Evolutionary conservation across 2,329 filamentous ascomycete species (phyloP), one percentile per base, ranked within the genome.

Genomic region (Whalleya microplaca): DNA sequence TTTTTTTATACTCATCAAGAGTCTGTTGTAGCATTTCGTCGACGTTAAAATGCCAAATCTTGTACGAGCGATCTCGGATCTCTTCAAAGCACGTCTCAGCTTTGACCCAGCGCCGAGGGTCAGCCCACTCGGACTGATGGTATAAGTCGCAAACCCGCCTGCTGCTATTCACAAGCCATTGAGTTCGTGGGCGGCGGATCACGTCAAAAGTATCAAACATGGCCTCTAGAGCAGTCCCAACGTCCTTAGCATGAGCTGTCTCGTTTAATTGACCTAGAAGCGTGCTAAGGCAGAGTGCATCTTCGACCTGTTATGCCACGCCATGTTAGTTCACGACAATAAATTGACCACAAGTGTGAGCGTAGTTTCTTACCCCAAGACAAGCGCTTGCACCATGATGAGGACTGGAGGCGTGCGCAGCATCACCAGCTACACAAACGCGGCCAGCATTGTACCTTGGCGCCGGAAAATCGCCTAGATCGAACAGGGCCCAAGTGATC

Each of bases 281-380:
- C 0, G 78, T 81, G 72, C 78, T 79, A 18, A 82, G 68, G 20
- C 57, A 59, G 12, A 67, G 3, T 74, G 72, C 9, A 65, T 72
- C 18, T 75, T 80, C 78, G 72, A 81, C 54, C 12, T 29, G 27
- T 6, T 6, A 12, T 29, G 27, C 27, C 27, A 29, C 6, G 12
- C 12, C 27, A 6, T 29, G 27, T 29, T n/a, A n/a, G n/a, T n/a
- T n/a, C n/a, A n/a, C n/a, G n/a, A n/a, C n/a, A n/a, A n/a, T n/a
- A n/a, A n/a, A n/a, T n/a, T n/a, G n/a, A n/a, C n/a, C n/a, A n/a
- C n/a, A n/a, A n/a, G n/a, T n/a, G n/a, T n/a, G n/a, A n/a, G n/a
- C n/a, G n/a, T n/a, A n/a, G n/a, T n/a, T n/a, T n/a, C n/a, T n/a
- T n/a, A n/a, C n/a, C 2, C 60, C 66, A 27, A 58, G 55, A 42